Evolutionary conservation across 371 early-diverging fungal species (phyloP).

Genomic region (Synchytrium microbalum): DNA sequence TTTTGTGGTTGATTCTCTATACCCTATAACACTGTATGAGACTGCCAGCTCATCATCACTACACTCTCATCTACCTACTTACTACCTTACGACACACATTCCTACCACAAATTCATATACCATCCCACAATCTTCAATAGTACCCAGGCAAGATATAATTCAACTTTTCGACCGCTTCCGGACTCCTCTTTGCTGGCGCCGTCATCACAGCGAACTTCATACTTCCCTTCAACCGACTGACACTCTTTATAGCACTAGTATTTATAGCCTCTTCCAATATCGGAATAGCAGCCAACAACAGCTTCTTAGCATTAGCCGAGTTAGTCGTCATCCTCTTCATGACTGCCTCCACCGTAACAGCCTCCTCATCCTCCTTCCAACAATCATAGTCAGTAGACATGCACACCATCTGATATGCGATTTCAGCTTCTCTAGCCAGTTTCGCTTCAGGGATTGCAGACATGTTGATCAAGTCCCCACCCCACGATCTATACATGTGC

Average conservation of each 20-base stretch:
- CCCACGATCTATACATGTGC: constrained; percentile 88
- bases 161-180: constrained; percentile 63
- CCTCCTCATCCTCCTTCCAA: constrained; percentile 87
- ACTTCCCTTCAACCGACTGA: constrained; percentile 55
- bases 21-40: no score
- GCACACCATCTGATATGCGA: constrained; percentile 95
- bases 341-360: constrained; percentile 87
- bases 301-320: constrained; percentile 68
- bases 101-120: no score
- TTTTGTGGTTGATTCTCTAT: no score
- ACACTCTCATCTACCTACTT: no score
- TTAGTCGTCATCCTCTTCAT: constrained; percentile 84
- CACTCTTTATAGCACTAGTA: constrained; percentile 33
- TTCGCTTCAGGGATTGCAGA: constrained; percentile 91
- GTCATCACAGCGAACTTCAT: constrained; percentile 74
- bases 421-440: constrained; percentile 94
- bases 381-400: constrained; percentile 99
- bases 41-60: no score
- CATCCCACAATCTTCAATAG: constrained; percentile 27
- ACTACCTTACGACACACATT: no score
- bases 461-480: constrained; percentile 95
- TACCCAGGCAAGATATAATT: constrained; percentile 77
- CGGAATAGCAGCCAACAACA: constrained; percentile 73
- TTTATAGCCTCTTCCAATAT: constrained; percentile 54
- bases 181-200: constrained; percentile 57